Percentiles rank a stretch among this genome's conserved stretches.
Evolutionary conservation across 1,139 yeast species (phyloP).

Genomic region (Geotrichum reessii): DNA sequence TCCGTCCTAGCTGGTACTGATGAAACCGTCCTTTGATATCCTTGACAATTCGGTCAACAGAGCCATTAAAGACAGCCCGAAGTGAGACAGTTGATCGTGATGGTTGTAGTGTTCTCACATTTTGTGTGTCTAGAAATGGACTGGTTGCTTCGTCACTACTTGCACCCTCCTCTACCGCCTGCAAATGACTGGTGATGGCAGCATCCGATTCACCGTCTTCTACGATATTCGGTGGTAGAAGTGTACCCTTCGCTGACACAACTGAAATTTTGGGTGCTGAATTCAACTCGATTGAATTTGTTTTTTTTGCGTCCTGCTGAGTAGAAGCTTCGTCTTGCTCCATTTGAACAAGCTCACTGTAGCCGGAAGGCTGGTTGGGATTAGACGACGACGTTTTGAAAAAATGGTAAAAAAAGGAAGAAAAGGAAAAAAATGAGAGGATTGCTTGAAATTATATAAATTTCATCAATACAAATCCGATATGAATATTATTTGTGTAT

Average conservation of each 20-base stretch:
- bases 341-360: conserved; percentile 7
- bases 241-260: background rate
- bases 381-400: conserved; percentile 7
- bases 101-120: background rate
- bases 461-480: background rate
- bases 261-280: background rate
- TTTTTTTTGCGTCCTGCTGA: conserved; percentile 4
- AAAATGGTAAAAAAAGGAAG: background rate
- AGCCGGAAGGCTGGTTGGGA: conserved; percentile 1
- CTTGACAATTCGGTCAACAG: conserved; percentile 15
- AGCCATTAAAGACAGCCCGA: conserved; percentile 10
- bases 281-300: conserved; percentile 6
- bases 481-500: background rate
- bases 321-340: conserved; percentile 10
- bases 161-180: background rate
- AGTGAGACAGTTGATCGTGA: conserved; percentile 12
- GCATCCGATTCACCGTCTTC: background rate
- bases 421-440: background rate
- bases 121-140: background rate
- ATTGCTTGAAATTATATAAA: background rate
- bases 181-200: background rate
- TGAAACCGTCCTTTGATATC: conserved; percentile 12
- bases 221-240: background rate
- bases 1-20: conserved; percentile 5
- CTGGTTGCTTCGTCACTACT: background rate